Evolutionary conservation across 2,329 filamentous ascomycete genomes (phyloP).

Genomic region (Apiospora marii): DNA sequence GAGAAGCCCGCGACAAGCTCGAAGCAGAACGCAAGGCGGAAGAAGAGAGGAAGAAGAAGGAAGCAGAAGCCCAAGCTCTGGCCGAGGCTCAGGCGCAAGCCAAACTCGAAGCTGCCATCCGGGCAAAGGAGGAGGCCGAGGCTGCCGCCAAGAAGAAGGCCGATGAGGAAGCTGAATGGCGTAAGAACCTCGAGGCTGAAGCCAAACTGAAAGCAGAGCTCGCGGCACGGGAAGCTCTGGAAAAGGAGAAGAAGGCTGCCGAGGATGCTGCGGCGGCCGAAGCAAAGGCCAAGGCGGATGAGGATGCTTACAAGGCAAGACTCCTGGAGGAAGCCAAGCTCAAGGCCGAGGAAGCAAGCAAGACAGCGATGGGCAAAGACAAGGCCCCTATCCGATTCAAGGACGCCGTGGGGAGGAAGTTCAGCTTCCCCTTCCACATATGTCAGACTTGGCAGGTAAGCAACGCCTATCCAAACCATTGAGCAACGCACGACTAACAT

Average conservation of each 20-base stretch:
- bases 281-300: slow-evolving; percentile 55
- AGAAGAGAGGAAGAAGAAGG: slow-evolving; percentile 37
- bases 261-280: slow-evolving; percentile 47
- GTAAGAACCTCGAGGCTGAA: slow-evolving; percentile 39
- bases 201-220: slow-evolving; percentile 50
- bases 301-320: slow-evolving; percentile 50
- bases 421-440: slow-evolving; percentile 87
- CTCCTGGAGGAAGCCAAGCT: slow-evolving; percentile 55
- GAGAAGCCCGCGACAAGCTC: slow-evolving; percentile 44
- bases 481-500: slow-evolving; percentile 33
- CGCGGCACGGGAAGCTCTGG: slow-evolving; percentile 49
- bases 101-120: slow-evolving; percentile 37
- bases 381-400: slow-evolving; percentile 87
- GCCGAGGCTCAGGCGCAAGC: slow-evolving; percentile 39
- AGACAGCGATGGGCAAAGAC: slow-evolving; percentile 60
- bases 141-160: slow-evolving; percentile 34
- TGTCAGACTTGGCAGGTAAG: slow-evolving; percentile 85
- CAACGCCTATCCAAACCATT: slow-evolving; percentile 33
- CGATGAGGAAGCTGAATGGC: slow-evolving; percentile 35
- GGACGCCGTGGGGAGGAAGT: slow-evolving; percentile 89
- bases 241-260: slow-evolving; percentile 46
- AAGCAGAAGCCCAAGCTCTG: slow-evolving; percentile 40
- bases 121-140: slow-evolving; percentile 37
- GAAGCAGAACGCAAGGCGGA: slow-evolving; percentile 42
- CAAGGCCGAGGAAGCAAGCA: slow-evolving; percentile 53